These are phyloP conservation scores for Mycena haematopus DNA, from an alignment of 768 basidiomycete species.

Conservation along the genomic window DNA sequence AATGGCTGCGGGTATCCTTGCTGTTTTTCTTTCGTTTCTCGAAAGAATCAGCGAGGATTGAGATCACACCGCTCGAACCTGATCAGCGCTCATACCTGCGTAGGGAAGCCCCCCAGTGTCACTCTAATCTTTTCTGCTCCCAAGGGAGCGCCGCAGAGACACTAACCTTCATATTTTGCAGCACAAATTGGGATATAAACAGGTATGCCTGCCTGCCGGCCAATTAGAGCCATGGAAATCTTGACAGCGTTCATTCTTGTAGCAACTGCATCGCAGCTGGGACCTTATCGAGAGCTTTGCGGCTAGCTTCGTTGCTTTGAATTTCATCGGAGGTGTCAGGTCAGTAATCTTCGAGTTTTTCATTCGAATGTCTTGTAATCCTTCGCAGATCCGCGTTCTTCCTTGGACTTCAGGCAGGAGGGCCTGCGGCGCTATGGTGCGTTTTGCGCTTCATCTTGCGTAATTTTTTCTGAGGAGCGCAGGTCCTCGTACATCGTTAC, in stretches of 20 bases:
- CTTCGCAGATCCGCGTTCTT: slow-evolving; percentile 72
- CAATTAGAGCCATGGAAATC: not conserved
- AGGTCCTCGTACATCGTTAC: slow-evolving; percentile 90
- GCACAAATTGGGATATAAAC: slow-evolving; percentile 82
- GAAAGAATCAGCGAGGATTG: slow-evolving; percentile 66
- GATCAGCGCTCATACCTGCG: slow-evolving; percentile 98
- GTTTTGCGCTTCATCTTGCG: not conserved
- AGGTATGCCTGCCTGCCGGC: slow-evolving; percentile 62
- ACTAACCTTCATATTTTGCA: slow-evolving; percentile 60
- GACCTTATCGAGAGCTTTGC: slow-evolving; percentile 84
- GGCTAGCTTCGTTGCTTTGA: slow-evolving; percentile 87
- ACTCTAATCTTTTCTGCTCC: slow-evolving; percentile 50
- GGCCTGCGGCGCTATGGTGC: slow-evolving; percentile 87
- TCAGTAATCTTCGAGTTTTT: slow-evolving; percentile 38
- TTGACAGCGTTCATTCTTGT: slow-evolving; percentile 25
- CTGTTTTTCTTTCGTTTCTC: slow-evolving; percentile 36
- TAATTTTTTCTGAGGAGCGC: slow-evolving; percentile 20
- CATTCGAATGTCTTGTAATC: slow-evolving; percentile 4
- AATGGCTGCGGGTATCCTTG: slow-evolving; percentile 93
- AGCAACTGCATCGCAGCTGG: slow-evolving; percentile 92
- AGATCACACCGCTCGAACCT: slow-evolving; percentile 99
- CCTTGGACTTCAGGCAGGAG: slow-evolving; percentile 83
- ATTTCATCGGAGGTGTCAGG: slow-evolving; percentile 90
- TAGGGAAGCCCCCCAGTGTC: slow-evolving; percentile 93
- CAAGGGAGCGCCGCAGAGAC: slow-evolving; percentile 44